Base-by-base conservation (phyloP, 345 rosid species). In the Sisymbrium altissimum region DNA sequence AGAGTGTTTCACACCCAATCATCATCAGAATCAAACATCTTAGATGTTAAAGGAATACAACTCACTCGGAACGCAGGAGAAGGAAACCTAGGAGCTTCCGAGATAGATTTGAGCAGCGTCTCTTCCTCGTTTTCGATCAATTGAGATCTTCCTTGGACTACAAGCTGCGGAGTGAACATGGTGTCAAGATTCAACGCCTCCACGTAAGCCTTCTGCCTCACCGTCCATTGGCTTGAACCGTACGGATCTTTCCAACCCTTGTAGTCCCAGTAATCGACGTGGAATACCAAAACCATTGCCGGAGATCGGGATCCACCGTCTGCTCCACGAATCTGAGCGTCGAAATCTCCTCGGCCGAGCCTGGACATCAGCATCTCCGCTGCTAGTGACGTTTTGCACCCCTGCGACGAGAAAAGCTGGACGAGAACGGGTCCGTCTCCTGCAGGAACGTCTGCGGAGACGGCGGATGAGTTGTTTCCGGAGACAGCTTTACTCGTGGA, bases 181-280 rank as follows among this genome's bases (percentile, higher is more conserved):
- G 98, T 88, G 41, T 94, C 97, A 1, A 89, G 87, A 73, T 73
- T 82, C 77, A 91, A 74, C 27, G 97, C 85, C 83, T 94, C 97
- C 4, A 94, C 87, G 48, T 91, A 94, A 17, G 94, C 87, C 81
- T 91, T 93, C 57, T 93, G 97, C 74, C 97, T 80, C 29, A 93
- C 98, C 0, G 97, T 93, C 86, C 89, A 89, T 36, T 80, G 85
- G 82, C 89, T 91, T 1, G 87, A 82, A 0, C 89, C 97, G n/a
- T 70, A 93, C 25, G 97, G 98, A 60, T 93, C 98, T 58, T 89
- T 93, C 98, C 98, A 94, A 6, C 98, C 98, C 78, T 78, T 84
- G 60, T 91, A 88, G 55, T 94, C 98, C 97, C 98, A 94, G 49
- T 89, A 91, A 61, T 91, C 98, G 0, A 91, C 97, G 45, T 93